These are phyloP conservation scores for Arabidopsis thaliana DNA, from an alignment of 345 rosid genomes.

Conservation along the genomic window DNA sequence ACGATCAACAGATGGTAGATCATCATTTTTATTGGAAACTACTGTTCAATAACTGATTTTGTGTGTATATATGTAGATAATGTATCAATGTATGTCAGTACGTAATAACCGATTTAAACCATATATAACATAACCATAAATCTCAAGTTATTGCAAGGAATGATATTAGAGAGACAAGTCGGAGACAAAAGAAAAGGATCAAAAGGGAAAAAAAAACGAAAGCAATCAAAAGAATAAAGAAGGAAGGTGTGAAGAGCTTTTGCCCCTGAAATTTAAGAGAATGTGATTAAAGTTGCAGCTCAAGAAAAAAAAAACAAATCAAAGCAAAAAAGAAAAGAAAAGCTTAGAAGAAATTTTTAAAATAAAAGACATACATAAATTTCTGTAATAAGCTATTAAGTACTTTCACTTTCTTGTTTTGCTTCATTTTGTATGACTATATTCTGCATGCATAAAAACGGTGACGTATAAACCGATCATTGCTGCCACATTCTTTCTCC, in stretches of 20 bases:
- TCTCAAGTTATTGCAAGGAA: slow-evolving; percentile 5
- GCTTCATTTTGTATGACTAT: slow-evolving; percentile 38
- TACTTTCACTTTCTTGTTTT: slow-evolving; percentile 43
- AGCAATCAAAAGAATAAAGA: slow-evolving; percentile 34
- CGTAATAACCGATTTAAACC: background rate
- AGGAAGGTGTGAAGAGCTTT: slow-evolving; percentile 39
- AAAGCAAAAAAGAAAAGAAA: slow-evolving; percentile 47
- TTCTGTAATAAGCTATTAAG: slow-evolving; percentile 16
- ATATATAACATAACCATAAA: background rate
- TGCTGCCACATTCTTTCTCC: slow-evolving; percentile 52
- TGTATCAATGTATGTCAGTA: background rate
- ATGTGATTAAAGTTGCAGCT: slow-evolving; percentile 50
- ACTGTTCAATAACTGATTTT: background rate
- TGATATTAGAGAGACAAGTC: slow-evolving; percentile 28
- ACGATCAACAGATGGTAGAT: background rate
- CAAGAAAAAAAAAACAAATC: slow-evolving; percentile 37
- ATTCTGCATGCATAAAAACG: slow-evolving; percentile 45
- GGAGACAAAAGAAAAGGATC: slow-evolving; percentile 40
- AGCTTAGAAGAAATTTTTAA: slow-evolving; percentile 29
- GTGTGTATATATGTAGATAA: background rate
- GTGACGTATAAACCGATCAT: slow-evolving; percentile 49
- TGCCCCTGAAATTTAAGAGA: slow-evolving; percentile 55
- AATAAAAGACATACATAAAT: background rate
- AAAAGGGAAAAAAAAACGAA: slow-evolving; percentile 9
- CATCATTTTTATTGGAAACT: background rate